A percentile compares a stretch with the other conserved stretches of the same genome.
These are phyloP conservation scores for Nitzschia sp. DNA, from an alignment of 108 stramenopile species.

Conservation along the genomic window DNA sequence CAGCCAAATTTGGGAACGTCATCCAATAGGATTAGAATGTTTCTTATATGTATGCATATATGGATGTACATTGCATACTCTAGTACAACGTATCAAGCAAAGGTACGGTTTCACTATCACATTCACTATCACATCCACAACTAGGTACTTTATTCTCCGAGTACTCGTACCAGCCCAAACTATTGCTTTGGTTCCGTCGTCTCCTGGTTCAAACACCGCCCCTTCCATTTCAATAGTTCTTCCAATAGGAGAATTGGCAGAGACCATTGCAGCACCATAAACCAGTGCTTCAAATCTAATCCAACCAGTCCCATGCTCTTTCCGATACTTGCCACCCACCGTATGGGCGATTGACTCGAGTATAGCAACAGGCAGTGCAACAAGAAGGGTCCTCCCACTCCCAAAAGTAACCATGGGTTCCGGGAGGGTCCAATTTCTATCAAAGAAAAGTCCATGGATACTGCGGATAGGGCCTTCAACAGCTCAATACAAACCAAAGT, in stretches of 20 bases:
- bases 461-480: constrained; percentile 93
- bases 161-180: no score
- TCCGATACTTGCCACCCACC: constrained; percentile 64
- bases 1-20: no score
- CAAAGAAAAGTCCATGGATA: constrained; percentile 91
- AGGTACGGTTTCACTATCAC: no score
- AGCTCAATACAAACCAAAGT: constrained; percentile 96
- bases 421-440: constrained; percentile 84
- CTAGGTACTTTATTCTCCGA: no score
- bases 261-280: constrained; percentile 78
- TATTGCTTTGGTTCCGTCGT: neutral
- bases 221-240: constrained; percentile 82
- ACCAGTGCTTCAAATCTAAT: constrained; percentile 78
- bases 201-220: constrained; percentile 33
- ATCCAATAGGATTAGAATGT: no score
- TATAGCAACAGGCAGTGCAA: constrained; percentile 90
- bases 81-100: no score
- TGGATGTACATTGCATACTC: no score
- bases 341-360: constrained; percentile 40
- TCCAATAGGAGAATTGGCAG: constrained; percentile 89
- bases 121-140: no score
- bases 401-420: constrained; percentile 86
- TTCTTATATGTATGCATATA: no score
- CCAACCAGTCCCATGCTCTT: constrained; percentile 89
- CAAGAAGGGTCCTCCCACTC: constrained; percentile 86